Evolutionary conservation across 2,329 filamentous ascomycete species (phyloP).

Genomic region (Aspergillus sp.): DNA sequence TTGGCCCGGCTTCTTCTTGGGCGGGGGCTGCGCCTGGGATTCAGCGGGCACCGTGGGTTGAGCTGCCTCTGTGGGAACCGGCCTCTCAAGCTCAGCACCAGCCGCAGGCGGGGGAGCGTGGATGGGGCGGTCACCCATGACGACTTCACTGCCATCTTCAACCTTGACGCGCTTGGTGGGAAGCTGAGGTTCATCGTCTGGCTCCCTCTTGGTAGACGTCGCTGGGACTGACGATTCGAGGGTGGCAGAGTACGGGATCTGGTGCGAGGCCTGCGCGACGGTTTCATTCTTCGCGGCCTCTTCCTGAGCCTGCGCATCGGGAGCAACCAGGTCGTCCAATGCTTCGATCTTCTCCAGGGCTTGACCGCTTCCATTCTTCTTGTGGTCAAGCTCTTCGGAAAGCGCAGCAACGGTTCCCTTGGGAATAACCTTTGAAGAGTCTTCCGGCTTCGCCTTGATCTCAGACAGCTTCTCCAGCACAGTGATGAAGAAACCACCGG

Average conservation of each 20-base stretch:
- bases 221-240: constrained; percentile 15
- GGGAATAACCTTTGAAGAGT: constrained; percentile 30
- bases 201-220: constrained; percentile 26
- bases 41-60: constrained; percentile 13
- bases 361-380: constrained; percentile 22
- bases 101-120: constrained; percentile 27
- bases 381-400: constrained; percentile 28
- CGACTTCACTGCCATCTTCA: constrained; percentile 31
- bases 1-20: constrained; percentile 36
- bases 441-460: constrained; percentile 69
- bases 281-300: constrained; percentile 30
- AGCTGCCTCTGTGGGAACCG: constrained; percentile 18
- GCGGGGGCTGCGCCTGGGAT: constrained; percentile 14
- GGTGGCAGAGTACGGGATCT: constrained; percentile 27
- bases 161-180: constrained; percentile 41
- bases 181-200: constrained; percentile 30
- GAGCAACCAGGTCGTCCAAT: constrained; percentile 34
- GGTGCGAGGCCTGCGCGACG: constrained; percentile 27
- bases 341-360: constrained; percentile 32
- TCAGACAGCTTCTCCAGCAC: constrained; percentile 88
- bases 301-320: constrained; percentile 19
- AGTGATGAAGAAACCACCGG: constrained; percentile 94
- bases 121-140: constrained; percentile 32
- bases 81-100: constrained; percentile 15
- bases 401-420: constrained; percentile 35